Evolutionary conservation across 305 asterid species (phyloP).

Genomic region (Ilex paraguariensis): DNA sequence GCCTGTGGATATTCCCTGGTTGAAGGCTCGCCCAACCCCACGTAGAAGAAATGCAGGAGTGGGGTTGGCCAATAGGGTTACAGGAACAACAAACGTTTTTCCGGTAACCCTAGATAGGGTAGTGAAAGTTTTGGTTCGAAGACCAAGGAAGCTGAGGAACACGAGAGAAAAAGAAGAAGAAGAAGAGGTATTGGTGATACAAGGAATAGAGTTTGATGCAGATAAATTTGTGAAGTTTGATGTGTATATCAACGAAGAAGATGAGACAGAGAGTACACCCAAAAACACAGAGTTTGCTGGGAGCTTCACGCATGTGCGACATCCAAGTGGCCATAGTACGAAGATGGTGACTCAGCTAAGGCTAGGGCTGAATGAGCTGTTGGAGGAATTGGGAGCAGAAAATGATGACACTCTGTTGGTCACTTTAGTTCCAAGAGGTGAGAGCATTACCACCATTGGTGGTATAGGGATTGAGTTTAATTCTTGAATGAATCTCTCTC

Average conservation of each 20-base stretch:
- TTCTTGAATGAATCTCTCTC: no score
- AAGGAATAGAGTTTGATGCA: constrained; percentile 53
- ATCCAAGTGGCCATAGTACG: constrained; percentile 32
- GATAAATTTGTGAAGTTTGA: constrained; percentile 61
- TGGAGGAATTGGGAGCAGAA: constrained; percentile 70
- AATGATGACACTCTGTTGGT: constrained; percentile 63
- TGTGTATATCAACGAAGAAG: constrained; percentile 67
- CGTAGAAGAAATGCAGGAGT: background rate
- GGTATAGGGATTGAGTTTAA: no score
- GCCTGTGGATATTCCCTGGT: constrained; percentile 59
- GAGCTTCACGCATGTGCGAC: constrained; percentile 70
- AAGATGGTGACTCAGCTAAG: constrained; percentile 46
- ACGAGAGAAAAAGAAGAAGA: constrained; percentile 48
- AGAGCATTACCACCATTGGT: no score
- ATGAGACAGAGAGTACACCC: constrained; percentile 33
- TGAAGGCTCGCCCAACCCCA: constrained; percentile 44
- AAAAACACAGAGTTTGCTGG: constrained; percentile 73
- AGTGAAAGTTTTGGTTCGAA: constrained; percentile 48
- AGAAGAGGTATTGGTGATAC: constrained; percentile 51
- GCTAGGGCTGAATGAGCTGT: constrained; percentile 49
- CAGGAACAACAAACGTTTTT: constrained; percentile 4
- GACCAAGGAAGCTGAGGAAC: constrained; percentile 66
- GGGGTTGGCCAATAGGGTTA: no score
- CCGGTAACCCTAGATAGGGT: constrained; percentile 46
- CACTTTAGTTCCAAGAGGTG: constrained; percentile 14